Evolutionary conservation across 208 protist species (phyloP).

Genomic region (Porcisia deanei): DNA sequence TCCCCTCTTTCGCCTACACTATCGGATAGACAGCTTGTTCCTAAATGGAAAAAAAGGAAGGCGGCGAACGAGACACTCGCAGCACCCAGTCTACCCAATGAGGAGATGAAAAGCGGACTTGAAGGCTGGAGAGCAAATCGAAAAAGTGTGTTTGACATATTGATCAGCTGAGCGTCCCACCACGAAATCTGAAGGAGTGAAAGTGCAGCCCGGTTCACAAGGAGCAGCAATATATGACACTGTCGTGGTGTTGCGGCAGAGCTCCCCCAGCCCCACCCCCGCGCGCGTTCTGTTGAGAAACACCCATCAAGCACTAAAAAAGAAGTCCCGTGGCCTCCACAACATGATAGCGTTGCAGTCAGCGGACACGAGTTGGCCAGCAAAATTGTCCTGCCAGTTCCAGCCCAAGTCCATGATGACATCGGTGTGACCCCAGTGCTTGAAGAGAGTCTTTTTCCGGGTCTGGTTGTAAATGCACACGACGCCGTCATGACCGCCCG

Average conservation of each 20-base stretch:
- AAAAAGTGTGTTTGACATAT: background rate
- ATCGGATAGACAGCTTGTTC: background rate
- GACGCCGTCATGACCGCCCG: constrained; percentile 73
- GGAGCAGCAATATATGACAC: background rate
- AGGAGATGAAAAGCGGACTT: background rate
- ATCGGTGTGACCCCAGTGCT: constrained; percentile 86
- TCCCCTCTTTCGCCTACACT: background rate
- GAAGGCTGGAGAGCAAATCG: background rate
- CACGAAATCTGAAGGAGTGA: background rate
- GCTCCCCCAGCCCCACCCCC: background rate
- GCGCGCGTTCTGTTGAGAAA: background rate
- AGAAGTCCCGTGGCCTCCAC: constrained; percentile 83
- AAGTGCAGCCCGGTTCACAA: background rate
- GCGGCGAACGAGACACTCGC: background rate
- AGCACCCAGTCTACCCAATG: background rate
- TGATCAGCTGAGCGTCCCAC: background rate
- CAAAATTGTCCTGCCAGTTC: constrained; percentile 85
- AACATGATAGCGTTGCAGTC: constrained; percentile 89
- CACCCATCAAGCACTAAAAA: constrained; percentile 44
- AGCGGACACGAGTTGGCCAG: constrained; percentile 77
- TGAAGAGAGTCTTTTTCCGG: constrained; percentile 64
- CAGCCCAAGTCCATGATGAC: constrained; percentile 83
- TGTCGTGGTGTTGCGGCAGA: background rate
- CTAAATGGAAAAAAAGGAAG: background rate
- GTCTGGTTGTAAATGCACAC: constrained; percentile 75